Evolutionary conservation across 345 rosid species (phyloP).

Genomic region (Microthlaspi erraticum): DNA sequence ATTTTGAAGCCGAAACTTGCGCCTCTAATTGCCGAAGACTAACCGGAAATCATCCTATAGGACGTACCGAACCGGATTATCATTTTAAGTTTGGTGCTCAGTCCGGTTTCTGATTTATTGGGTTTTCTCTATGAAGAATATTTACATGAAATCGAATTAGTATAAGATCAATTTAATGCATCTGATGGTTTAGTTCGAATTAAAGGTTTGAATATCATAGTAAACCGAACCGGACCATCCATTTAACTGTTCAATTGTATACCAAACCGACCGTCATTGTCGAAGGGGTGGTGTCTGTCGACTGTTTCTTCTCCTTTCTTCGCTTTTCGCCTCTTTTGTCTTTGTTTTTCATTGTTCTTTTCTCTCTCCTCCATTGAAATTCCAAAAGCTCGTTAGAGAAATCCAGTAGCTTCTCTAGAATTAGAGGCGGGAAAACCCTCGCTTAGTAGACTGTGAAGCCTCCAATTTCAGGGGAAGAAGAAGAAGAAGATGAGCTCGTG

Average conservation of each 20-base stretch:
- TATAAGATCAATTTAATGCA: no score
- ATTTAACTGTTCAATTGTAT: neutral
- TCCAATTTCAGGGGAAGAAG: neutral
- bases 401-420: conserved; percentile 29
- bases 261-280: conserved; percentile 15
- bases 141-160: neutral
- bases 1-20: neutral
- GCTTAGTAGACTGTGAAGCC: conserved; percentile 11
- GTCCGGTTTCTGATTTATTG: neutral
- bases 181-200: neutral
- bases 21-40: neutral
- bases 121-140: neutral
- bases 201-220: neutral
- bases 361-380: conserved; percentile 2
- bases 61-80: conserved; percentile 8
- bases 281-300: neutral
- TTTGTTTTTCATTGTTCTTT: neutral
- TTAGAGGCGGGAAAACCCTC: conserved; percentile 20
- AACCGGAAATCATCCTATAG: conserved; percentile 12
- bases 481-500: conserved; percentile 50
- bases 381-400: conserved; percentile 26
- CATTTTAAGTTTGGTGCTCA: neutral
- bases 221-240: conserved; percentile 8
- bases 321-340: conserved; percentile 21
- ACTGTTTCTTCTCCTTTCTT: conserved; percentile 11